A percentile compares a stretch with the other conserved stretches of the same genome.
Conservation (phyloP, 805 yeast genomes). For the Hanseniaspora hatyaiensis region DNA sequence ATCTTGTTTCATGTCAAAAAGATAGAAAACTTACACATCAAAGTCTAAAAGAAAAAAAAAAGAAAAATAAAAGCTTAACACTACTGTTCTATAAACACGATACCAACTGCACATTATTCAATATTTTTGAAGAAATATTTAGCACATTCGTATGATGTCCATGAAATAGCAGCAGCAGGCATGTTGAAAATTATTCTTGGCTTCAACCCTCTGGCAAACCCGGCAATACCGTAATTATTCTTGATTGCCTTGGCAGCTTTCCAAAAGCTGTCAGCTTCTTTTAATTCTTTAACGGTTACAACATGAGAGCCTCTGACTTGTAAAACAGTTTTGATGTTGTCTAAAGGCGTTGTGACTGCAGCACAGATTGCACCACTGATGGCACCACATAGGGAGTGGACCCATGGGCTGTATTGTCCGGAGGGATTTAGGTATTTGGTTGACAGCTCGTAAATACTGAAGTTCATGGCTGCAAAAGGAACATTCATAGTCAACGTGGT, state of each 20-base stretch:
- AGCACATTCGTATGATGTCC: conserved; percentile 98
- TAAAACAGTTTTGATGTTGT: conserved; percentile 79
- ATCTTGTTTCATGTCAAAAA: no score
- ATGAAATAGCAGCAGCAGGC: conserved; percentile 91
- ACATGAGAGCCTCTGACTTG: conserved; percentile 59
- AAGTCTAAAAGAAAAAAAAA: not conserved
- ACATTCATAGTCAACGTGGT: conserved; percentile 84
- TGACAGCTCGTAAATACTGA: conserved; percentile 79
- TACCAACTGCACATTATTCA: not conserved
- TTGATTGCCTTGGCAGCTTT: conserved; percentile 63
- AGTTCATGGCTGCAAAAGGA: conserved; percentile 90
- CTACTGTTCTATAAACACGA: not conserved
- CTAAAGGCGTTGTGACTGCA: conserved; percentile 87
- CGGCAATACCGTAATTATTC: conserved; percentile 45
- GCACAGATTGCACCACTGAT: conserved; percentile 92
- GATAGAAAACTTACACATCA: no score
- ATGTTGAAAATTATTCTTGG: conserved; percentile 88
- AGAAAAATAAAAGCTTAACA: not conserved
- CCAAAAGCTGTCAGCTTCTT: conserved; percentile 50
- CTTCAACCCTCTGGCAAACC: conserved; percentile 73
- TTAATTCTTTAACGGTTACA: conserved; percentile 32
- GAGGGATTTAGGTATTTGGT: conserved; percentile 71
- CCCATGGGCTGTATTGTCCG: conserved; percentile 69
- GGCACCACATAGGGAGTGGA: conserved; percentile 88
- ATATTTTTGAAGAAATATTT: conserved; percentile 35